phyloP scores from a whole-genome alignment of 768 basidiomycete species.

The Lentinula detonsa region DNA sequence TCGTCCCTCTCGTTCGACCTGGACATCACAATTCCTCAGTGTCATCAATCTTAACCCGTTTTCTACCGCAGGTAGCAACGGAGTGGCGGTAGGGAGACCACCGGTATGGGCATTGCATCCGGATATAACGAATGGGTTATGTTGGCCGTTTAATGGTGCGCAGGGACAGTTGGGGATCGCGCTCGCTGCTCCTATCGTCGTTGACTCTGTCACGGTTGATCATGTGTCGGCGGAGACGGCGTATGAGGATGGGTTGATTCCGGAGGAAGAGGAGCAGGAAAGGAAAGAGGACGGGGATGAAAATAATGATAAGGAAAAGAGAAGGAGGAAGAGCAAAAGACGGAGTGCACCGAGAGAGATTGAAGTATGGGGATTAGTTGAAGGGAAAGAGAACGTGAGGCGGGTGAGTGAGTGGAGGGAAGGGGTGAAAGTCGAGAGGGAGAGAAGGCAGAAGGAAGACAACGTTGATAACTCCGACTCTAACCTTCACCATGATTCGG shows the following conservation, averaged over 20 bases:
- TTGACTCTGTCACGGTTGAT: slow-evolving; percentile 81
- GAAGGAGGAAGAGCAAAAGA: neutral
- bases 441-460: slow-evolving; percentile 28
- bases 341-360: slow-evolving; percentile 66
- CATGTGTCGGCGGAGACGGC: slow-evolving; percentile 83
- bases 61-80: slow-evolving; percentile 15
- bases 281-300: slow-evolving; percentile 38
- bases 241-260: slow-evolving; percentile 65
- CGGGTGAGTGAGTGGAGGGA: slow-evolving; percentile 54
- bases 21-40: slow-evolving; percentile 43
- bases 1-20: slow-evolving; percentile 31
- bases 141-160: slow-evolving; percentile 87
- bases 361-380: slow-evolving; percentile 66
- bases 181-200: slow-evolving; percentile 66
- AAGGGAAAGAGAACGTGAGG: slow-evolving; percentile 47
- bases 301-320: slow-evolving; percentile 6
- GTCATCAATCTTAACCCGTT: slow-evolving; percentile 33
- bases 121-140: slow-evolving; percentile 76
- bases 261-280: slow-evolving; percentile 70
- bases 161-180: slow-evolving; percentile 80
- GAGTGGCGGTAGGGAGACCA: slow-evolving; percentile 64
- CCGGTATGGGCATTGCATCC: slow-evolving; percentile 88
- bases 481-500: slow-evolving; percentile 11
- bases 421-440: slow-evolving; percentile 14
- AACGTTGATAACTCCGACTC: slow-evolving; percentile 21